Percentiles rank a stretch among this genome's conserved stretches.
phyloP scores from a whole-genome alignment of 768 basidiomycete genomes.

The Hygrophorus pudorinus region DNA sequence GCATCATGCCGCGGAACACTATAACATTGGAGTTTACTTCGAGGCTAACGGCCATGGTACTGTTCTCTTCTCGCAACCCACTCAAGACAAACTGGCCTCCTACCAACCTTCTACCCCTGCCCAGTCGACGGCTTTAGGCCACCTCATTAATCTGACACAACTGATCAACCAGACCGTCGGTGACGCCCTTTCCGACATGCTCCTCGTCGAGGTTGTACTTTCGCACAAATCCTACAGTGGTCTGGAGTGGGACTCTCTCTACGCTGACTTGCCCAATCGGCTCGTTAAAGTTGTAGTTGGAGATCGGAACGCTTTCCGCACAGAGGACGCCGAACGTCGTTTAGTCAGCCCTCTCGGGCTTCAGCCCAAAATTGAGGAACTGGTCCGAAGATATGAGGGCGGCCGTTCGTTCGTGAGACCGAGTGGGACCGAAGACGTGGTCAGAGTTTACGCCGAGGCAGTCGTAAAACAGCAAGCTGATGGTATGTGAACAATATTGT shows the following conservation, averaged over 20 bases:
- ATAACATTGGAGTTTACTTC: conserved; percentile 96
- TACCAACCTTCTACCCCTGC: conserved; percentile 74
- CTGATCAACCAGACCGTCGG: conserved; percentile 98
- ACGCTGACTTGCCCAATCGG: conserved; percentile 89
- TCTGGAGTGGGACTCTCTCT: conserved; percentile 85
- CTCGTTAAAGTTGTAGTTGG: conserved; percentile 87
- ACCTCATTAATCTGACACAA: conserved; percentile 67
- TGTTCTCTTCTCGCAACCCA: conserved; percentile 79
- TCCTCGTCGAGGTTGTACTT: conserved; percentile 89
- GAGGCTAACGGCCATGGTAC: conserved; percentile 99
- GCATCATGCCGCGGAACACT: conserved; percentile 93
- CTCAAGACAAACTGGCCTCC: conserved; percentile 47
- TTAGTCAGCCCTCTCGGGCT: conserved; percentile 72
- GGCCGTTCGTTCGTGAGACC: conserved; percentile 93
- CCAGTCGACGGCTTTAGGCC: conserved; percentile 68
- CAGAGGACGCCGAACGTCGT: conserved; percentile 88
- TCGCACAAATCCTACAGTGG: conserved; percentile 80
- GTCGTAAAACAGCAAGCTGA: conserved; percentile 63
- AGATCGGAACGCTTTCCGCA: conserved; percentile 77
- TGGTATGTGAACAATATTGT: conserved; percentile 45
- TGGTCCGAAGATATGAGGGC: conserved; percentile 66
- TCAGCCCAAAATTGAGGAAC: conserved; percentile 74
- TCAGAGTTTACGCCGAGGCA: conserved; percentile 96
- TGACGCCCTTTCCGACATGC: conserved; percentile 91
- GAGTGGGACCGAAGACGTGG: conserved; percentile 97